A percentile compares a stretch with the other conserved stretches of the same genome.
Conservation (phyloP, 129 eudicot species). For the Oenanthe sinensis region DNA sequence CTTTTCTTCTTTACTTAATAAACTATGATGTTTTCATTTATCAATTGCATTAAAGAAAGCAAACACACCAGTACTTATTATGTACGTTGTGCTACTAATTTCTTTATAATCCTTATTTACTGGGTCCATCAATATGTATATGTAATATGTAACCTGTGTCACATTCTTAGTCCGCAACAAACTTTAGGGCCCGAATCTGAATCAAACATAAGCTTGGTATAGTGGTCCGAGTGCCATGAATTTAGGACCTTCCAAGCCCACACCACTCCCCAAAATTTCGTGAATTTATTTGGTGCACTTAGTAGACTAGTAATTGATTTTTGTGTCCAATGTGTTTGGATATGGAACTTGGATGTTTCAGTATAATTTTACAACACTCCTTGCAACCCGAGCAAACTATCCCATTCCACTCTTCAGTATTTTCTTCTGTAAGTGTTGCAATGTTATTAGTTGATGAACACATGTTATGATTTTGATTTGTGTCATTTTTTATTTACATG, state of each 20-base stretch:
- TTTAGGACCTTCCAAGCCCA: background rate
- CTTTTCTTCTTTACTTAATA: background rate
- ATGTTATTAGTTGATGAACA: background rate
- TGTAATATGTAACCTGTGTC: background rate
- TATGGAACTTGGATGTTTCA: background rate
- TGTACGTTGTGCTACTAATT: background rate
- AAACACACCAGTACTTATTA: background rate
- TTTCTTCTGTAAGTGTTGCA: background rate
- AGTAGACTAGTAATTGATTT: background rate
- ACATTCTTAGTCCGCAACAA: background rate
- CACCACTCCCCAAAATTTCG: background rate
- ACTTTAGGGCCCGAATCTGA: background rate
- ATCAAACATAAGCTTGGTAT: background rate
- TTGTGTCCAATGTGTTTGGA: background rate
- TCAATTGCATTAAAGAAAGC: background rate
- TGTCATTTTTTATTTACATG: slow-evolving; percentile 21
- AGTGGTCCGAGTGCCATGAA: background rate
- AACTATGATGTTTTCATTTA: background rate
- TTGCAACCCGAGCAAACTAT: background rate
- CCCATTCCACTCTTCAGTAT: background rate
- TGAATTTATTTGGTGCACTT: background rate
- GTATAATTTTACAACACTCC: background rate
- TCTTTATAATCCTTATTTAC: background rate
- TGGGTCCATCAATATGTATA: background rate
- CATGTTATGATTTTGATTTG: background rate